Conservation (phyloP, 2,329 filamentous ascomycete genomes). For the Xylaria polymorpha region DNA sequence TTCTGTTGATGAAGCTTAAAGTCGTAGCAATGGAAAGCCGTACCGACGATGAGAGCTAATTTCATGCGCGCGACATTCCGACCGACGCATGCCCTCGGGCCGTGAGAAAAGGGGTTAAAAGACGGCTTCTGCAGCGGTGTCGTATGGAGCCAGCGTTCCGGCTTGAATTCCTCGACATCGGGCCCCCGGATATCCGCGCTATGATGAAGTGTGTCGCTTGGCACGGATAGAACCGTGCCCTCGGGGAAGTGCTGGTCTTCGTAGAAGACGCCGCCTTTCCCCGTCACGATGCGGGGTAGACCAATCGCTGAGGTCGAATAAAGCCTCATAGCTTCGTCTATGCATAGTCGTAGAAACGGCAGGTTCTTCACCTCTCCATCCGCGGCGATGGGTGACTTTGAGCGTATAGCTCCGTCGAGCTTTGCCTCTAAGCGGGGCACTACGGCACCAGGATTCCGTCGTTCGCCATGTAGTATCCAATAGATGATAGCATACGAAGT, state of each 20-base stretch:
- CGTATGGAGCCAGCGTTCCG: slow-evolving; percentile 31
- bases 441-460: slow-evolving; percentile 27
- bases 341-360: slow-evolving; percentile 33
- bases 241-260: slow-evolving; percentile 32
- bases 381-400: slow-evolving; percentile 19
- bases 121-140: slow-evolving; percentile 28
- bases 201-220: slow-evolving; percentile 36
- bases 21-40: slow-evolving; percentile 34
- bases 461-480: slow-evolving; percentile 36
- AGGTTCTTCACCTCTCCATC: slow-evolving; percentile 34
- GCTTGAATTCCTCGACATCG: slow-evolving; percentile 34
- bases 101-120: slow-evolving; percentile 36
- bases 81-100: slow-evolving; percentile 33
- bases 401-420: slow-evolving; percentile 26
- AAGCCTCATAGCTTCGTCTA: slow-evolving; percentile 35
- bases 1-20: slow-evolving; percentile 30
- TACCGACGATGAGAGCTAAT: slow-evolving; percentile 32
- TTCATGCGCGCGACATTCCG: slow-evolving; percentile 37
- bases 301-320: slow-evolving; percentile 34
- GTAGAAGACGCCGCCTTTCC: slow-evolving; percentile 18
- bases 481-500: slow-evolving; percentile 33
- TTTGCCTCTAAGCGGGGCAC: slow-evolving; percentile 29
- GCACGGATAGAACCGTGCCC: slow-evolving; percentile 33
- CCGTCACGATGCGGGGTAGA: slow-evolving; percentile 31
- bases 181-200: slow-evolving; percentile 27